Evolutionary conservation across 331 rosid genomes (phyloP), one percentile per base, ranked within the genome.

Genomic region (Phaseolus coccineus): DNA sequence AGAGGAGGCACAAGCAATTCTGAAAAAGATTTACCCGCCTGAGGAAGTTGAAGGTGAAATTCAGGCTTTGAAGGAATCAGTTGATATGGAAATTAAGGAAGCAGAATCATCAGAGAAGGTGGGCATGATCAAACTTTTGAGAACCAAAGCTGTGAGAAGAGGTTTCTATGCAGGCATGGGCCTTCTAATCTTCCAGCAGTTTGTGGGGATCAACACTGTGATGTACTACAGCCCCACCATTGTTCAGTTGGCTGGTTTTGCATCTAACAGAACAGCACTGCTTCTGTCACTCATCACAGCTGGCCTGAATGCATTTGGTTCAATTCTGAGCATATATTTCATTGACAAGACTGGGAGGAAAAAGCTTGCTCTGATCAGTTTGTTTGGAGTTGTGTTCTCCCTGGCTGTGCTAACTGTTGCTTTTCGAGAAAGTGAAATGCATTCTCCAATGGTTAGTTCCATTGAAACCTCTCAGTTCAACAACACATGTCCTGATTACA

Each of bases 201-300:
- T 84, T 73, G 89, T 88, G 12, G 91, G 89, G 5, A 88, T 88
- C 39, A 85, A 88, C 81, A 85, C 91, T 25, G 89, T 87, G 1
- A 85, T 87, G 91, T 87, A 88, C 72, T 88, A 85, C 71, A 88
- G 91, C 33, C 85, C 91, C 58, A 73, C 84, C 39, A 88, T 88
- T 31, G 19, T 88, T 50, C 88, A 86, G 15, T 46, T 88, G 4
- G 91, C 89, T 1, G 91, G 91, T 39, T 46, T 76, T 59, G 91
- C 89, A 37, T 81, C 87, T 5, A 88, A 88, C 81, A 52, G 55
- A 25, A 88, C 88, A 16, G 89, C 91, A 30, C 59, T 88, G 22
- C 88, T 88, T 58, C 84, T 88, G 16, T 88, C 91, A 46, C 91
- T 88, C 37, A 59, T 88, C 79, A 86, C 84, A 4, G 58, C 91